Evolutionary conservation across 345 rosid genomes (phyloP).

Genomic region (Bretschneidera sinensis): DNA sequence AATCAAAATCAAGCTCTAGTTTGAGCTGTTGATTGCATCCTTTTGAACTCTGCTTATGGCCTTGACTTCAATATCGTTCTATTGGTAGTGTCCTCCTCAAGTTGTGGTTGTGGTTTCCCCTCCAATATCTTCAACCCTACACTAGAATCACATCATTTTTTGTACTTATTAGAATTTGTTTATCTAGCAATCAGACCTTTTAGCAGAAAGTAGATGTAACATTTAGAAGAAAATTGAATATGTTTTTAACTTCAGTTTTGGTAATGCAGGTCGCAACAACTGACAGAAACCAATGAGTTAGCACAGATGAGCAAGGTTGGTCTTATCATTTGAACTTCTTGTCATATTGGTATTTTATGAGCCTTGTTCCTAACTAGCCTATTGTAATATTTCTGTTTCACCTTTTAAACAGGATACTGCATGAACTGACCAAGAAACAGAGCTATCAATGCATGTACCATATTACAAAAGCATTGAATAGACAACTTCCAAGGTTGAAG

Average conservation of each 20-base stretch:
- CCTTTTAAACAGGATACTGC: background rate
- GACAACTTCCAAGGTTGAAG: background rate
- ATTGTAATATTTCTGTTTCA: background rate
- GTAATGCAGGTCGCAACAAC: slow-evolving; percentile 43
- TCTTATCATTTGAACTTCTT: slow-evolving; percentile 1
- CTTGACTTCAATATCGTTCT: no score
- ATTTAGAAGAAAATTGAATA: background rate
- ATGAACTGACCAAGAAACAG: background rate
- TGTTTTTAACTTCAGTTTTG: background rate
- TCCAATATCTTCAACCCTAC: background rate
- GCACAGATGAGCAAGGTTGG: slow-evolving; percentile 40
- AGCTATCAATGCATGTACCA: background rate
- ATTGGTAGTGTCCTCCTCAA: no score
- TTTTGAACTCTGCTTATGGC: no score
- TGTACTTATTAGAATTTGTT: no score
- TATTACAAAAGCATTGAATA: background rate
- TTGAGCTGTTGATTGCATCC: no score
- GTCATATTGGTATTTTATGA: no score
- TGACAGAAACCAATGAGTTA: slow-evolving; percentile 31
- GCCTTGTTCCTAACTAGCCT: background rate
- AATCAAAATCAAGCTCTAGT: no score
- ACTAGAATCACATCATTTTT: no score
- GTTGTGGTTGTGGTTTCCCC: background rate
- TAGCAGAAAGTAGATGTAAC: background rate
- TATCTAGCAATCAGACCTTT: background rate